Conservation (phyloP, 345 rosid genomes). For the Kandelia obovata region DNA sequence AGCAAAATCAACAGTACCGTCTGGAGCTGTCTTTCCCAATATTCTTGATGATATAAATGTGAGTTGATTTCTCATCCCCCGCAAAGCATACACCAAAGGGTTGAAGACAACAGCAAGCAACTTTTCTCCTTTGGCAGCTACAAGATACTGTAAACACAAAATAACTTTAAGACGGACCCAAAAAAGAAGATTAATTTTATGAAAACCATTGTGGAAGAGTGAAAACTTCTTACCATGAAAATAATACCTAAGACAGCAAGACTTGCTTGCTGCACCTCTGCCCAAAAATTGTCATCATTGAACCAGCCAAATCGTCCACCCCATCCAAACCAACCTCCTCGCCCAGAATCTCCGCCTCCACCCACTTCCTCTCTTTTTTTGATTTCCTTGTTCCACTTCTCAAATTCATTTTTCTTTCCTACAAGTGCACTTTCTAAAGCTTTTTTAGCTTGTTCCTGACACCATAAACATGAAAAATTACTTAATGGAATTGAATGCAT, state of each 20-base stretch:
- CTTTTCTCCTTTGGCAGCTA: constrained; percentile 68
- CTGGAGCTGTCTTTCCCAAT: constrained; percentile 27
- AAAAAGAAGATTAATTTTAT: neutral
- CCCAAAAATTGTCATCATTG: constrained; percentile 70
- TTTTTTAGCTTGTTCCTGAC: constrained; percentile 82
- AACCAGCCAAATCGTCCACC: constrained; percentile 75
- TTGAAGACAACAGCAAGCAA: constrained; percentile 70
- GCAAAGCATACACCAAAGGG: constrained; percentile 61
- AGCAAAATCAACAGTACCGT: constrained; percentile 18
- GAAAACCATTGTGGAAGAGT: neutral
- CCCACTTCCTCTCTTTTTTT: constrained; percentile 79
- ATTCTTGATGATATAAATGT: constrained; percentile 49
- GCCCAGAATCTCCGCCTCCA: constrained; percentile 52
- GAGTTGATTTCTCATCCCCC: constrained; percentile 61
- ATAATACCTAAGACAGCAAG: constrained; percentile 62
- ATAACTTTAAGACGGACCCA: constrained; percentile 4
- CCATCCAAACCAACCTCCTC: constrained; percentile 92
- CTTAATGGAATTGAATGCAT: neutral
- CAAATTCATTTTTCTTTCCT: constrained; percentile 79
- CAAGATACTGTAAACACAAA: constrained; percentile 49
- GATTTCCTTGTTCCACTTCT: constrained; percentile 82
- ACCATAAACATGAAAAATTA: constrained; percentile 3
- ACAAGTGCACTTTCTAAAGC: constrained; percentile 88
- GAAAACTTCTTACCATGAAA: constrained; percentile 49
- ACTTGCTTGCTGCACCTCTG: constrained; percentile 60